Evolutionary conservation across 139 green algal genomes (phyloP).

Genomic region (Chlamydomonas applanata): DNA sequence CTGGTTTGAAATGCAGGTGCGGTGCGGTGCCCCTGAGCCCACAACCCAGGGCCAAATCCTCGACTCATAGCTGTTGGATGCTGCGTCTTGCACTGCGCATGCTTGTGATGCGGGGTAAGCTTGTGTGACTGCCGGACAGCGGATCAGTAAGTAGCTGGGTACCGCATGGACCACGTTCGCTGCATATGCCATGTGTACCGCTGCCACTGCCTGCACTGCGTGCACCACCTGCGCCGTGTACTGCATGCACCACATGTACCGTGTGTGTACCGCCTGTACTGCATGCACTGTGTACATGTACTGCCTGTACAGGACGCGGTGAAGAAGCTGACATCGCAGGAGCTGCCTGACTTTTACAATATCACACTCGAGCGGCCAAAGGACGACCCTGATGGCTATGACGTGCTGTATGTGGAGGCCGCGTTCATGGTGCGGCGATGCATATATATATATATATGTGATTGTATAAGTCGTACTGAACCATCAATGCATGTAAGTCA

Average conservation of each 20-base stretch:
- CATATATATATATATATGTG: neutral
- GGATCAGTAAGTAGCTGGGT: too few relatives aligned
- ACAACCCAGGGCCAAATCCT: too few relatives aligned
- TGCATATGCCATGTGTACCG: too few relatives aligned
- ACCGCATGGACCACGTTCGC: too few relatives aligned
- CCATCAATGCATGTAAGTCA: neutral
- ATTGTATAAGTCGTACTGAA: neutral
- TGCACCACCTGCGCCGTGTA: too few relatives aligned
- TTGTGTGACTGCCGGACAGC: too few relatives aligned
- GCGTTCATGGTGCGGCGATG: constrained; percentile 65
- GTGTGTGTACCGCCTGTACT: neutral
- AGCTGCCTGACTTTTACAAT: constrained; percentile 95
- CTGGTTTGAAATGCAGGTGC: constrained; percentile 92
- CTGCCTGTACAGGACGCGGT: constrained; percentile 39
- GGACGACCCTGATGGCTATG: constrained; percentile 70
- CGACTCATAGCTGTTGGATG: neutral
- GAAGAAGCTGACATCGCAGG: constrained; percentile 42
- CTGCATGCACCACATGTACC: too few relatives aligned
- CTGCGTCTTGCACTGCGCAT: too few relatives aligned
- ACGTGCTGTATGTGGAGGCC: constrained; percentile 92
- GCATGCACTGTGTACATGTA: neutral
- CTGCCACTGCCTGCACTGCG: too few relatives aligned
- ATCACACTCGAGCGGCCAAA: constrained; percentile 82
- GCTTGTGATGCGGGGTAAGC: too few relatives aligned
- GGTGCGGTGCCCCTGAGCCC: neutral